Base-by-base conservation (phyloP, 495 filamentous ascomycete genomes). In the Sporormia fimetaria region DNA sequence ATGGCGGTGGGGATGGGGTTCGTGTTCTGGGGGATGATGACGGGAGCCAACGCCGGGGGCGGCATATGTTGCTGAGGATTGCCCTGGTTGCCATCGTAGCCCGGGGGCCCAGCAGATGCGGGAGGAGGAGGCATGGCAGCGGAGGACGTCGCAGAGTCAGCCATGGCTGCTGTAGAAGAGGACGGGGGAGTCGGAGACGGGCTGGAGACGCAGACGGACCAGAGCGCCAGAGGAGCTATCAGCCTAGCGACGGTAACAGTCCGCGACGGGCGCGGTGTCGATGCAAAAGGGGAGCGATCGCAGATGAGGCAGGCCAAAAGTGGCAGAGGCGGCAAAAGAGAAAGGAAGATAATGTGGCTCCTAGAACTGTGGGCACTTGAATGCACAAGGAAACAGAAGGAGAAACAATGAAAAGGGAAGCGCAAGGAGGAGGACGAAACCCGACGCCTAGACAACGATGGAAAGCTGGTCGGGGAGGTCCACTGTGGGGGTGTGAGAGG, bases 1-100 rank as follows among this genome's bases (percentile, higher is more conserved):
- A 95, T 86, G 12, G 90, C 86, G 14, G 85, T 93, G 15, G 86
- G 86, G 57, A 96, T 94, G 18, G 85, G 86, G 58, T 93, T 95
- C 58, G 77, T 94, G 60, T 95, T 95, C 63, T 94, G 90, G 32
- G 88, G 87, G 54, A 94, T 98, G 52, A 83, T 75, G 49, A 87
- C 77, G 10, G 81, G 81, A 42, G 90, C 79, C 14, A 94, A 77
- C 40, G 87, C 83, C 26, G 87, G 88, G 6, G 88, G 90, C 29
- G 87, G 84, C 86, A 96, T 88, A 63, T 95, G 90, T 40, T 59
- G 51, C 25, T 43, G 48, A 18, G 40, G 31, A 27, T 58, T 52
- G 38, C 41, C 38, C 42, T 59, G 58, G 32, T 32, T 36, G 29
- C 54, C 42, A 16, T 61, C 54, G 36, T 63, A 56, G 47, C 60